Evolutionary conservation across 139 green algal genomes (phyloP).

Genomic region (Closterium sp.): DNA sequence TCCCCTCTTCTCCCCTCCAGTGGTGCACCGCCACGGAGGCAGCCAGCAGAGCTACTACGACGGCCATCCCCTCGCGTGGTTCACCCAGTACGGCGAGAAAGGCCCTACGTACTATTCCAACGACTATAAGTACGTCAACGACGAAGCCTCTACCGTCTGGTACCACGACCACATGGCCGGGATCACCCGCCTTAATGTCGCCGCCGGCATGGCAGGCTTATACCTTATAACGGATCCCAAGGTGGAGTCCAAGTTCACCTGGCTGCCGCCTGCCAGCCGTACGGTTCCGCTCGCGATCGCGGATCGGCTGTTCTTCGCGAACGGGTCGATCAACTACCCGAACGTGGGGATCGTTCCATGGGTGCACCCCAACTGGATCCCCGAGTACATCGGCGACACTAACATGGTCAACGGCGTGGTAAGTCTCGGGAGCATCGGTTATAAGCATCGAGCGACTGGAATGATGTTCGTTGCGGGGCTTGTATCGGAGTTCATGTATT

Average conservation of each 20-base stretch:
- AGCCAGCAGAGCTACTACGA: constrained; percentile 2
- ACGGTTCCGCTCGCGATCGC: not conserved
- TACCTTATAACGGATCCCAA: constrained; percentile 24
- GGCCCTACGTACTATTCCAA: constrained; percentile 10
- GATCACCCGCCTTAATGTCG: constrained; percentile 25
- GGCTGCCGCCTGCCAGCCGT: not conserved
- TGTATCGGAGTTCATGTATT: too few relatives aligned
- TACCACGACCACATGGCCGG: constrained; percentile 38
- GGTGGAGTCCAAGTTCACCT: constrained; percentile 14
- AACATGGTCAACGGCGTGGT: constrained; percentile 40
- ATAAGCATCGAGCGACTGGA: not conserved
- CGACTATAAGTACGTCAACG: not conserved
- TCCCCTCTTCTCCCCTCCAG: not conserved
- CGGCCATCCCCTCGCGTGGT: constrained; percentile 24
- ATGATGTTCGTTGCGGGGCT: constrained; percentile 6
- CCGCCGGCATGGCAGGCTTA: constrained; percentile 10
- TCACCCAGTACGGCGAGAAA: constrained; percentile 7
- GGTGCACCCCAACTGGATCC: constrained; percentile 36
- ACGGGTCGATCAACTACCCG: constrained; percentile 24
- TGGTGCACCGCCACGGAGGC: constrained; percentile 5
- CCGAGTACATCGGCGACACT: constrained; percentile 21
- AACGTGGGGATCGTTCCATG: constrained; percentile 6
- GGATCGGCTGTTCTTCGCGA: not conserved
- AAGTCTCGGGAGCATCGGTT: not conserved
- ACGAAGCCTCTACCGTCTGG: constrained; percentile 6